phyloP scores from a whole-genome alignment of 768 basidiomycete species.

The Termitomyces sp. region DNA sequence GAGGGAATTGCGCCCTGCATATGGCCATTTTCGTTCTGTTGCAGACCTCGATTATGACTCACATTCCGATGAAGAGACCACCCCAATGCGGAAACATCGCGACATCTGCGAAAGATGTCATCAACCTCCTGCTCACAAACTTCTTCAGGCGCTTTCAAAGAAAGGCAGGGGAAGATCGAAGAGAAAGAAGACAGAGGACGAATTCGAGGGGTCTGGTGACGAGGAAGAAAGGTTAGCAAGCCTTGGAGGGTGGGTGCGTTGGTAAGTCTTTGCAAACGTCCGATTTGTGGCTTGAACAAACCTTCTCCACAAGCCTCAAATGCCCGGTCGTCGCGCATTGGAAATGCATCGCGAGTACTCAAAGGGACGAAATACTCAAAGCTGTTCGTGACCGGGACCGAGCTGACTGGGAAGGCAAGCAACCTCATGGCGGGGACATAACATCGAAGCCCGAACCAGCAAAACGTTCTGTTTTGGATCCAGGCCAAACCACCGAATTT shows the following conservation, averaged over 20 bases:
- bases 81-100: conserved; percentile 57
- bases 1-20: conserved; percentile 32
- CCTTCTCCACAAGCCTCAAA: conserved; percentile 48
- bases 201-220: conserved; percentile 50
- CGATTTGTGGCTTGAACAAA: conserved; percentile 1
- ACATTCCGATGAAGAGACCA: conserved; percentile 53
- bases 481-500: conserved; percentile 71
- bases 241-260: conserved; percentile 83
- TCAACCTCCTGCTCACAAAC: conserved; percentile 50
- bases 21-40: conserved; percentile 42
- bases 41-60: conserved; percentile 41
- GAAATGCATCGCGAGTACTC: conserved; percentile 61
- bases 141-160: conserved; percentile 34
- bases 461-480: conserved; percentile 43
- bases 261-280: conserved; percentile 41
- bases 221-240: conserved; percentile 45
- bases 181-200: conserved; percentile 43
- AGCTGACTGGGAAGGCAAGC: conserved; percentile 30
- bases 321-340: conserved; percentile 79
- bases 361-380: conserved; percentile 70
- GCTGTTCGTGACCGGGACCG: conserved; percentile 55
- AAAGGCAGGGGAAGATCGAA: conserved; percentile 36
- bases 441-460: conserved; percentile 25
- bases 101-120: conserved; percentile 72
- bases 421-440: conserved; percentile 19